Percentiles rank a stretch among this genome's conserved stretches.
These are phyloP conservation scores for Fusarium continuum DNA, from an alignment of 2,329 filamentous ascomycete genomes.

Conservation along the genomic window DNA sequence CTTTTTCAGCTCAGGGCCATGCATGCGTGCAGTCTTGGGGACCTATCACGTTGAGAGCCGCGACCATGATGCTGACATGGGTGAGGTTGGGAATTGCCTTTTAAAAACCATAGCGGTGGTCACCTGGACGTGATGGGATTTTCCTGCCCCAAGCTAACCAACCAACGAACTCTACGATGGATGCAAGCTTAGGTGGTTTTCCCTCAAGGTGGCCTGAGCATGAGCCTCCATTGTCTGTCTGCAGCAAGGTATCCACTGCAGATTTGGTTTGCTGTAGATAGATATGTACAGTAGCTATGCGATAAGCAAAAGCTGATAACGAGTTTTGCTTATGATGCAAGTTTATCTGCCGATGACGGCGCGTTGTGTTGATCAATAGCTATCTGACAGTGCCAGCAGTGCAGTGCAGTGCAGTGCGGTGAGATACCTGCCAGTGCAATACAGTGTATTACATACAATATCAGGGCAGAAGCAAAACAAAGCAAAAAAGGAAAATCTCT, in stretches of 20 bases:
- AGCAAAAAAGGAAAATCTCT: constrained; percentile 8
- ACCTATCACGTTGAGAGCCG: constrained; percentile 19
- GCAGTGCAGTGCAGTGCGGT: too few species aligned
- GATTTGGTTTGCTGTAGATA: too few species aligned
- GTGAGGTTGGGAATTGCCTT: too few species aligned
- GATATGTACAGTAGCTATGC: background rate
- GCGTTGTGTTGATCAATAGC: constrained; percentile 6
- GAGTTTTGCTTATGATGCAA: background rate
- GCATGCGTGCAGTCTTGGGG: background rate
- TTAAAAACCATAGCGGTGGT: too few species aligned
- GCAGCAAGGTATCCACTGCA: constrained; percentile 8
- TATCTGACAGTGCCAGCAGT: background rate
- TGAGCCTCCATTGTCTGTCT: constrained; percentile 13
- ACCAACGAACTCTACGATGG: constrained; percentile 25
- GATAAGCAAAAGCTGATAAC: constrained; percentile 15
- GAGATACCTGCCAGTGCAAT: background rate
- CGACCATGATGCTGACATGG: constrained; percentile 25
- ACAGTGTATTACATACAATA: background rate
- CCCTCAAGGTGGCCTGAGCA: constrained; percentile 11
- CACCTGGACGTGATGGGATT: constrained; percentile 17
- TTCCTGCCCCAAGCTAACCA: background rate
- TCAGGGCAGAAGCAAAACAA: constrained; percentile 1
- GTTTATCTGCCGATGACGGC: constrained; percentile 9
- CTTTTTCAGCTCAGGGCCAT: constrained; percentile 19
- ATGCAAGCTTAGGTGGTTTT: constrained; percentile 1